Evolutionary conservation across 1,284 basidiomycete genomes (phyloP), one percentile per base, ranked within the genome.

Genomic region (Clitocybe nebularis): DNA sequence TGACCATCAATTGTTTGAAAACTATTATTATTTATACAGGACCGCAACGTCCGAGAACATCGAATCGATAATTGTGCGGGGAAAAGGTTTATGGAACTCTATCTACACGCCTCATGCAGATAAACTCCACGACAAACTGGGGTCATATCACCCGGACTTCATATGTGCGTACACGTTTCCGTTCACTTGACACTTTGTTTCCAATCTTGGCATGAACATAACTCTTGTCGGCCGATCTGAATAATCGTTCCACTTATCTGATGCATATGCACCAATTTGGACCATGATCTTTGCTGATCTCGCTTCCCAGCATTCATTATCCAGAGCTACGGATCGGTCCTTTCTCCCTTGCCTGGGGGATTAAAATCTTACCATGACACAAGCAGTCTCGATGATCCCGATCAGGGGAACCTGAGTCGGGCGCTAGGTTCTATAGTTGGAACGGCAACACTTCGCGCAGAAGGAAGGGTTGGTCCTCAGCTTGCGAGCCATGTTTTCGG

Each of bases 401-500:
- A 82, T 66, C 84, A 86, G 64, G 84, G 86, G 44, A 89, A 93
- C 66, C 75, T 96, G 51, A 90, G 88, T 60, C 81, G 94, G 45
- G 79, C 91, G 16, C 65, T 95, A 54, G 90, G 93, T 30, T 93
- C 89, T 25, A 77, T 97, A 26, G 84, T 95, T 41, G 94, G 90
- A 32, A 86, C 92, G 45, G 85, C 93, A n/a, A 88, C 91, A 50
- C 76, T 99, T 40, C 82, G 95, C 47, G 84, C 93, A 5, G 89
- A 95, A 60, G 84, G 81, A 23, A 77, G 89, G 37, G 93, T 98
- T 43, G 92, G 84, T 11, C 91, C 93, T 5, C 95, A 98, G 62
- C 77, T 97, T 44, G 87, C 75, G 7, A 90, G 86, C 58, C 95
- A 99, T 62, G 87, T 93, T 33, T 96, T 93, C 64, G 95, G 95